Evolutionary conservation across 2,329 filamentous ascomycete genomes (phyloP), one percentile per base, ranked within the genome.

Genomic region (Phoma sp.): DNA sequence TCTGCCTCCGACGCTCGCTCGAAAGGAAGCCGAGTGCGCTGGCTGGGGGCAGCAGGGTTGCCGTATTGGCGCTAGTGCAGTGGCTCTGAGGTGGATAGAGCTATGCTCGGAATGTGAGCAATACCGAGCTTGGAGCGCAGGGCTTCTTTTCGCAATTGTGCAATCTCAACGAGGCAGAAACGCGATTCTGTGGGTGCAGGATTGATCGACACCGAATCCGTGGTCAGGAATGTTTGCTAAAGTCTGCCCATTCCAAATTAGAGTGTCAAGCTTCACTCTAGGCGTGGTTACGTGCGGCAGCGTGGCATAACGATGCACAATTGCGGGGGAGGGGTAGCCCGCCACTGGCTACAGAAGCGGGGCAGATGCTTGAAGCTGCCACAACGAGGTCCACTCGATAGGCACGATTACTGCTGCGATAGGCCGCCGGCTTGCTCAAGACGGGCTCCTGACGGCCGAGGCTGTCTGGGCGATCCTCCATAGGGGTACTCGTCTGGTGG

Each of bases 271-370:
- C 46, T 49, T 46, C 51, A 38, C 33, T 51, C 60, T 46, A 45
- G 52, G 57, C 35, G 42, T 50, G 59, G 62, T 8, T 63, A 53
- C 43, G 32, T 44, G 56, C 61, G 56, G 58, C 53, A 56, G 50
- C 40, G 51, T 40, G 45, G 58, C 48, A 29, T 49, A 36, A 35
- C 51, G 43, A 54, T 14, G 45, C 39, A 48, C 35, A 13, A 59
- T 55, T 70, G 70, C 65, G 70, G 70, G 70, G 70, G 64, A 72
- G 68, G 70, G 68, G 69, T 71, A 67, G 52, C 58, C 59, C 41
- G 48, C 60, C 58, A 70, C 60, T 67, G 65, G 66, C 48, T 43
- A 53, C 44, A 39, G 47, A 57, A 70, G 69, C 65, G 69, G 69
- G 69, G 69, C 66, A 68, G 32, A 33, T 57, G 47, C 58, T 60